Evolutionary conservation across 2,329 filamentous ascomycete genomes (phyloP).

Genomic region (Paecilomyces fulvus): DNA sequence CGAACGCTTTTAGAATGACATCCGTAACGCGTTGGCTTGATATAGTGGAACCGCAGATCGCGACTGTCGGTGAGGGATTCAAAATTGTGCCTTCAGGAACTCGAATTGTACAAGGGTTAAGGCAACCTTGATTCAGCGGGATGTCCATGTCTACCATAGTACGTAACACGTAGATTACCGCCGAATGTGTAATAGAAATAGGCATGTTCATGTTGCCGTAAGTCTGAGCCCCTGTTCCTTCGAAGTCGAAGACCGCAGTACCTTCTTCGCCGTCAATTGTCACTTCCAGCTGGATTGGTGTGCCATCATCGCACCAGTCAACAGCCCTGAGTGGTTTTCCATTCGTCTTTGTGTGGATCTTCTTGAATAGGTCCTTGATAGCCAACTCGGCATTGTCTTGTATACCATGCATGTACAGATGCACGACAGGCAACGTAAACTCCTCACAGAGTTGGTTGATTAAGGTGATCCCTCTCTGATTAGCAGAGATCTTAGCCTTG

Average conservation of each 20-base stretch:
- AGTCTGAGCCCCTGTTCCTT: slow-evolving; percentile 64
- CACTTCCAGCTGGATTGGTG: slow-evolving; percentile 60
- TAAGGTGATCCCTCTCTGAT: slow-evolving; percentile 69
- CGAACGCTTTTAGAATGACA: slow-evolving; percentile 65
- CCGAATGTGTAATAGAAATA: slow-evolving; percentile 64
- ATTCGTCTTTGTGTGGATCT: slow-evolving; percentile 62
- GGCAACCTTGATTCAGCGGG: slow-evolving; percentile 69
- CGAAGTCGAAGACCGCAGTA: slow-evolving; percentile 64
- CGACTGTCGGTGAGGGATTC: slow-evolving; percentile 60
- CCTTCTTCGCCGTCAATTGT: slow-evolving; percentile 61
- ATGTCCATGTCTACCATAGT: slow-evolving; percentile 68
- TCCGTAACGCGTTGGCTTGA: slow-evolving; percentile 61
- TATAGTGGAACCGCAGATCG: slow-evolving; percentile 60
- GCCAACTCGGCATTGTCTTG: slow-evolving; percentile 67
- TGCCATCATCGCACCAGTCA: slow-evolving; percentile 75
- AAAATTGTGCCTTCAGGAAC: slow-evolving; percentile 66
- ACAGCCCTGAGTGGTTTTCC: slow-evolving; percentile 57
- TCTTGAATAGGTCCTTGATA: slow-evolving; percentile 60
- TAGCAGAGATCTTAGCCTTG: slow-evolving; percentile 73
- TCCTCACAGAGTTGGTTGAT: slow-evolving; percentile 64
- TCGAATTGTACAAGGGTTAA: slow-evolving; percentile 59
- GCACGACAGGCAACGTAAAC: slow-evolving; percentile 62
- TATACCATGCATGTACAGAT: slow-evolving; percentile 71
- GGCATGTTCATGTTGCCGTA: slow-evolving; percentile 69
- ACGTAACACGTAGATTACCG: slow-evolving; percentile 70